Evolutionary conservation across 148 eudicot species (phyloP), one percentile per base, ranked within the genome.

Genomic region (Chenopodium quinoa): DNA sequence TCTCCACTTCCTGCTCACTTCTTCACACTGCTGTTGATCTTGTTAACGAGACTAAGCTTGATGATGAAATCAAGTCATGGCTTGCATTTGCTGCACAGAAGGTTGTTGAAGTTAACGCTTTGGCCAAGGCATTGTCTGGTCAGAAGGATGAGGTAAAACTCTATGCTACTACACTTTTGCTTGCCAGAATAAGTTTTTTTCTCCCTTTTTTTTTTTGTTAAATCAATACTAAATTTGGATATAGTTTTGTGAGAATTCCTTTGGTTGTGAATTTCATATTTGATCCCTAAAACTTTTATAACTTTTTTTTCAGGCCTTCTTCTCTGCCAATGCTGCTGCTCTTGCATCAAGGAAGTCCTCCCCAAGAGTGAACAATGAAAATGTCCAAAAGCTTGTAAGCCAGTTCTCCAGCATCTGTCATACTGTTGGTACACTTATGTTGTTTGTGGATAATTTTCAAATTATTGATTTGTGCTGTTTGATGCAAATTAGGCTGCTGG

Each of bases 21-120:
- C 97, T 91, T 77, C 98, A 94, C 93, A 91, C 98, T 29, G 92
- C 98, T 84, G 98, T 94, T 63, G 98, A 94, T 86, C 90, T 94
- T 48, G 89, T 90, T 4, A 94, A 94, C 48, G 98, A 94, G 90
- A 84, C 97, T 63, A 94, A 94, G 95, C 82, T 94, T 66, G 98
- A 94, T 82, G 74, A 86, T 32, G 98, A 94, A 83, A 89, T 94
- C 79, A 94, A 91, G 90, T 94, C 97, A 70, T 94, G 98, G 98
- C 90, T 94, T 47, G 97, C 98, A 77, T 94, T 94, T 88, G 97
- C 98, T 82, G 98, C 98, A 62, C 98, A 94, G 81, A 93, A 94
- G 68, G 89, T 94, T 75, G 83, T 93, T 52, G 98, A 94, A 93
- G 98, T 94, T 20, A 88, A 90, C 83, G 97, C 95, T 23, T 89